Evolutionary conservation across 1,284 basidiomycete genomes (phyloP).

Genomic region (Microbotryum saponariae): DNA sequence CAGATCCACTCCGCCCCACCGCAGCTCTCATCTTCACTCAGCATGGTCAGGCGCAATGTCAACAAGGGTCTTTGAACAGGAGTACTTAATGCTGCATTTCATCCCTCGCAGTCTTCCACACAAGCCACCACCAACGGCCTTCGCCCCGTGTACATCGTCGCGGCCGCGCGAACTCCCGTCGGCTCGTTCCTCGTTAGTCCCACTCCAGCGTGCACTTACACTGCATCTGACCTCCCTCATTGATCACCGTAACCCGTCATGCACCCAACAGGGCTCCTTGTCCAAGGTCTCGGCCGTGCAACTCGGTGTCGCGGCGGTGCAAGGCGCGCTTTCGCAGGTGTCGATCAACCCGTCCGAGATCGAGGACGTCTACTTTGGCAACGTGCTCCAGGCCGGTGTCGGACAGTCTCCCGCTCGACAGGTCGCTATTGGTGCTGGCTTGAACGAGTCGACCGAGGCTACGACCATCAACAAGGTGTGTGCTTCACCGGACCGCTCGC

Average conservation of each 20-base stretch:
- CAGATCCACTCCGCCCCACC: no score
- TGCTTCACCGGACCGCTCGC: not conserved
- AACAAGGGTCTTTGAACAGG: no score
- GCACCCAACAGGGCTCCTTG: constrained; percentile 57
- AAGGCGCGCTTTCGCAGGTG: constrained; percentile 74
- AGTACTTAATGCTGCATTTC: not conserved
- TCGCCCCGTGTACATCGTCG: constrained; percentile 79
- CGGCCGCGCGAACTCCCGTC: constrained; percentile 88
- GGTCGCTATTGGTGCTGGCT: constrained; percentile 72
- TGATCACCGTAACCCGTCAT: no score
- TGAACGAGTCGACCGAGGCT: constrained; percentile 78
- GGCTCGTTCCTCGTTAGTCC: constrained; percentile 56
- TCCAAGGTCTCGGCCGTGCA: constrained; percentile 80
- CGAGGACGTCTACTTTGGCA: constrained; percentile 95
- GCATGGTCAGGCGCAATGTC: no score
- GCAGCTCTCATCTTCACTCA: no score
- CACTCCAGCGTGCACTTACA: no score
- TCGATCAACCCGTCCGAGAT: constrained; percentile 71
- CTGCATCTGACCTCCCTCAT: no score
- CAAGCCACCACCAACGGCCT: constrained; percentile 12
- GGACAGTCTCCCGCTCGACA: constrained; percentile 46
- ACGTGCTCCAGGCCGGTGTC: constrained; percentile 48
- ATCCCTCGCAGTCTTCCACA: constrained; percentile 6
- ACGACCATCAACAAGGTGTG: constrained; percentile 82
- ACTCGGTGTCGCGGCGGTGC: constrained; percentile 80